These are phyloP conservation scores for Paraphoma sp. DNA, from an alignment of 2,329 filamentous ascomycete genomes.

Conservation along the genomic window DNA sequence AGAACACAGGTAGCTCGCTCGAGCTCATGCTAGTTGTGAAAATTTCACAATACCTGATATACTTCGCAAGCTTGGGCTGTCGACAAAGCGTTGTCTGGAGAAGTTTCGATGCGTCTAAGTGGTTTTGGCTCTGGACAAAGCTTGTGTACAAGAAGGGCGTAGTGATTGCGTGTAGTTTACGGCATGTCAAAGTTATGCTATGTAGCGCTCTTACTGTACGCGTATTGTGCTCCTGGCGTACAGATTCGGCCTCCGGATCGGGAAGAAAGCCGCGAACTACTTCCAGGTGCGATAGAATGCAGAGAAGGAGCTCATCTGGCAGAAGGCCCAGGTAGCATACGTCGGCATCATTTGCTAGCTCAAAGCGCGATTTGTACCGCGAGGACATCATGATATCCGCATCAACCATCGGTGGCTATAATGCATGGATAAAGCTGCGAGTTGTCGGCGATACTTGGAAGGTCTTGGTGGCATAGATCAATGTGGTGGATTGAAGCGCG, in stretches of 20 bases:
- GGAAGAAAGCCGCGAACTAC: slow-evolving; percentile 15
- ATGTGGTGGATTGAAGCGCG: no score
- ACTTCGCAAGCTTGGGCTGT: background rate
- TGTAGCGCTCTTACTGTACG: slow-evolving; percentile 8
- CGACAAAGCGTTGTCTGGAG: background rate
- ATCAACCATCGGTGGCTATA: no score
- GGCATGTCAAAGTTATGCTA: slow-evolving; percentile 19
- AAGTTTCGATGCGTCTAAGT: background rate
- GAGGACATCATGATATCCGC: no score
- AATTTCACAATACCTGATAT: background rate
- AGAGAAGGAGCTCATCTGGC: slow-evolving; percentile 25
- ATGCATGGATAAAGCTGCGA: no score
- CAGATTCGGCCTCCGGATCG: slow-evolving; percentile 3
- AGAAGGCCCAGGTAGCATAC: slow-evolving; percentile 2
- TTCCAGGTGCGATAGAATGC: slow-evolving; percentile 16
- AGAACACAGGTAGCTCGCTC: no score
- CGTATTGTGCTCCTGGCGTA: slow-evolving; percentile 1
- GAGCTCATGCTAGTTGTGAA: background rate
- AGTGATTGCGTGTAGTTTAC: slow-evolving; percentile 13
- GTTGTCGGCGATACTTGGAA: no score
- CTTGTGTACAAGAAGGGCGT: slow-evolving; percentile 19
- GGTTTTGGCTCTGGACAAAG: background rate
- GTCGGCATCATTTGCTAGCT: no score
- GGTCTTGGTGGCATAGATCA: no score
- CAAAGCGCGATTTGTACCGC: no score